These are phyloP conservation scores for Vaccinium myrtillus DNA, from an alignment of 148 eudicot genomes.

Conservation along the genomic window DNA sequence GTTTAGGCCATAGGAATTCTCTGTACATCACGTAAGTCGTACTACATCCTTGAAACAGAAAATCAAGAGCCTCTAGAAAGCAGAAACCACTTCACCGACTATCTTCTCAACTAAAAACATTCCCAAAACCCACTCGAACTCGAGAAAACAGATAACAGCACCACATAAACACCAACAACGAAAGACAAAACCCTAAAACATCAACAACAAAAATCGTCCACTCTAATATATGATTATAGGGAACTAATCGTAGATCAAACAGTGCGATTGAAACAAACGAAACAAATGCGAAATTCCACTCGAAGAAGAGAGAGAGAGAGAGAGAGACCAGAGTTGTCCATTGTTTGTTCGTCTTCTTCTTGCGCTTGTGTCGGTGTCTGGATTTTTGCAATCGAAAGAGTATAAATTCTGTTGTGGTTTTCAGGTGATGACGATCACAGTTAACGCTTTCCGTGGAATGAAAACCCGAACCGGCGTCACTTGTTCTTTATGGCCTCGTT, in stretches of 20 bases:
- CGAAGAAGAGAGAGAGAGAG: background rate
- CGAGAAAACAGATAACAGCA: background rate
- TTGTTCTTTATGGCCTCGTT: too few relatives aligned
- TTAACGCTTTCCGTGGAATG: background rate
- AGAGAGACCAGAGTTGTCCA: conserved; percentile 10
- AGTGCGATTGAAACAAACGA: background rate
- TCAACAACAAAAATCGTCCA: background rate
- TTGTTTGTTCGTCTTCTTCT: background rate
- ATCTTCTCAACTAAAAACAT: background rate
- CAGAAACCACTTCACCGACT: conserved; percentile 1
- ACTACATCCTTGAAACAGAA: background rate
- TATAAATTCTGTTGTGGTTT: background rate
- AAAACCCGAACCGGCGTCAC: too few relatives aligned
- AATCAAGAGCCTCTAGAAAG: background rate
- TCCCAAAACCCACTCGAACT: background rate
- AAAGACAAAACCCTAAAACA: conserved; percentile 14
- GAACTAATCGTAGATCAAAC: conserved; percentile 8
- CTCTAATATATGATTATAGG: background rate
- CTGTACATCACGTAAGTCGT: background rate
- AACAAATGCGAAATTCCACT: background rate
- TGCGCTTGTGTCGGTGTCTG: background rate
- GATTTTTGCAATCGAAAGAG: background rate
- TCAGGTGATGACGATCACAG: background rate
- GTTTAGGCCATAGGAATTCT: background rate
- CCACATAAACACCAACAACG: background rate